Conservation (phyloP, 2,329 filamentous ascomycete genomes). For the Fusarium verticillioides region DNA sequence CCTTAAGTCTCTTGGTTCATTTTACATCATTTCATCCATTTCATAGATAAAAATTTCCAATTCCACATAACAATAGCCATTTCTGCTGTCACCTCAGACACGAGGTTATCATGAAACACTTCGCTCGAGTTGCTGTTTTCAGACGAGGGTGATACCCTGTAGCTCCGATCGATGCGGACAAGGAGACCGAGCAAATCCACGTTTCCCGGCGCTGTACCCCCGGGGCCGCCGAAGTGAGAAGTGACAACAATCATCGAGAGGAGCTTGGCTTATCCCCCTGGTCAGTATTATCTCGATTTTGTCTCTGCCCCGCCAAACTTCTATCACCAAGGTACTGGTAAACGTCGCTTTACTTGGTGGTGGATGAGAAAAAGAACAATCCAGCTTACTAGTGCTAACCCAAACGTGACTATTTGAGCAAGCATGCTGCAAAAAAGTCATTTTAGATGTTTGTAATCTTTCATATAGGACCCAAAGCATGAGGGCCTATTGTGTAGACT, state of each 20-base stretch:
- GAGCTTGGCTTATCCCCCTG: neutral
- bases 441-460: neutral
- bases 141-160: constrained; percentile 17
- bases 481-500: neutral
- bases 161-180: neutral
- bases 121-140: constrained; percentile 19
- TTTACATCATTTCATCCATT: neutral
- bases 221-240: constrained; percentile 3
- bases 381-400: neutral
- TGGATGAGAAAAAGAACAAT: neutral
- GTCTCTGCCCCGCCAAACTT: neutral
- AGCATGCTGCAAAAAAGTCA: neutral
- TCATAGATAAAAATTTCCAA: neutral
- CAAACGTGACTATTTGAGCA: neutral
- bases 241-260: neutral
- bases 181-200: neutral
- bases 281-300: neutral
- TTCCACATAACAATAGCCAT: neutral
- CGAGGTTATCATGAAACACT: neutral
- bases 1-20: neutral
- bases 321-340: neutral
- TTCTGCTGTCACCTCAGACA: neutral
- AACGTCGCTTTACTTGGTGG: neutral
- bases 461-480: neutral
- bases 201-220: neutral